Conservation (phyloP, 1,139 yeast species). For the Yamadazyma triangularis region DNA sequence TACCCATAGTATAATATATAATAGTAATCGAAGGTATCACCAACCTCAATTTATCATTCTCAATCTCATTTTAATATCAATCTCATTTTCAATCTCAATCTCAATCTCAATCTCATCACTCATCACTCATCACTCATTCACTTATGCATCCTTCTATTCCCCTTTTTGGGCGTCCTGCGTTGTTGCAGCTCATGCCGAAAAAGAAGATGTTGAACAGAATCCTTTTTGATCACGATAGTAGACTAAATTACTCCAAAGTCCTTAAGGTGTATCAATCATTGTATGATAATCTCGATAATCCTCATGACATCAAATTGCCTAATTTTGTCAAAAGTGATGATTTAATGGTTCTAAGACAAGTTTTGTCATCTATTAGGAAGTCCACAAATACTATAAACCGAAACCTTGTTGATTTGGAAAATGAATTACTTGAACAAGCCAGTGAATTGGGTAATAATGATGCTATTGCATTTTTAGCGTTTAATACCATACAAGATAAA, state of each 20-base stretch:
- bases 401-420: constrained; percentile 57
- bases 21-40: too few species aligned
- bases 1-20: too few species aligned
- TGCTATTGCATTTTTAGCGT: constrained; percentile 71
- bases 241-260: constrained; percentile 49
- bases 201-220: constrained; percentile 53
- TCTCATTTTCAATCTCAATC: too few species aligned
- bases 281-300: constrained; percentile 42
- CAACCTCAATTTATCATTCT: too few species aligned
- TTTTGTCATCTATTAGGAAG: constrained; percentile 57
- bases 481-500: constrained; percentile 44
- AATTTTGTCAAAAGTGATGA: constrained; percentile 48
- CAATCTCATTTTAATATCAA: too few species aligned
- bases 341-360: constrained; percentile 63
- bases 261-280: constrained; percentile 49
- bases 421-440: constrained; percentile 69
- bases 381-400: constrained; percentile 56
- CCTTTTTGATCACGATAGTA: constrained; percentile 62
- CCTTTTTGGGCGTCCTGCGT: too few species aligned
- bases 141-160: too few species aligned
- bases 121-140: too few species aligned
- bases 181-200: constrained; percentile 53
- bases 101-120: too few species aligned
- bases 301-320: constrained; percentile 36
- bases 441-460: constrained; percentile 81